Evolutionary conservation across 2,329 filamentous ascomycete genomes (phyloP), one percentile per base, ranked within the genome.

Genomic region (Pseudogymnoascus sp.): DNA sequence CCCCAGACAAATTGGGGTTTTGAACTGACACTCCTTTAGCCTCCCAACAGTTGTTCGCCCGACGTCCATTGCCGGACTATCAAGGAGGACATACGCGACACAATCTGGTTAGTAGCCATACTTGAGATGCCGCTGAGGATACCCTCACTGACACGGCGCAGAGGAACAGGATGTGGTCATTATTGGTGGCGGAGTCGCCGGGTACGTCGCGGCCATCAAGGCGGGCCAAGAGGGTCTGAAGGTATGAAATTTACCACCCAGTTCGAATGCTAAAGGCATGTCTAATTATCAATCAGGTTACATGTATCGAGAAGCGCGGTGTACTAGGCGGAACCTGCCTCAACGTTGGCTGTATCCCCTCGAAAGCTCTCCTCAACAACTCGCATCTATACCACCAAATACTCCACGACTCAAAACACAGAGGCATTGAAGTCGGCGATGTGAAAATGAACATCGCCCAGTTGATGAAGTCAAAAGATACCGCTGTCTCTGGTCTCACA

Each of bases 401-500:
- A 74, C 86, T 96, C 66, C 93, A 99, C 81, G 95, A 99, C 82
- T 93, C 92, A 69, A 96, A 97, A 81, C 86, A 90, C 79, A 91
- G 95, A 76, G 95, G 95, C 76, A 99, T 99, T 76, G 93, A 97
- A 75, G 95, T 99, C 71, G 88, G 90, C 74, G 91, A 96, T 80
- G 93, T 99, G 74, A 96, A 96, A 79, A 88, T 99, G 75, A 97
- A 99, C 83, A 84, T 99, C 53, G 79, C 82, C 72, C 88, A 95
- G 77, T 92, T 99, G 86, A 97, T 99, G 93, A 96, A 97, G 82
- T 93, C 95, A 65, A 99, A 99, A 82, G 93, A 99, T 61, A 89
- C 86, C 37, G 96, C 95, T 61, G 95, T 99, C 67, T 78, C 81
- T 42, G 86, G 92, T 60, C 81, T 99, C 69, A 99, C 95, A 69